Conservation (phyloP, 257 asterid species). For the Solanum clarkiae region DNA sequence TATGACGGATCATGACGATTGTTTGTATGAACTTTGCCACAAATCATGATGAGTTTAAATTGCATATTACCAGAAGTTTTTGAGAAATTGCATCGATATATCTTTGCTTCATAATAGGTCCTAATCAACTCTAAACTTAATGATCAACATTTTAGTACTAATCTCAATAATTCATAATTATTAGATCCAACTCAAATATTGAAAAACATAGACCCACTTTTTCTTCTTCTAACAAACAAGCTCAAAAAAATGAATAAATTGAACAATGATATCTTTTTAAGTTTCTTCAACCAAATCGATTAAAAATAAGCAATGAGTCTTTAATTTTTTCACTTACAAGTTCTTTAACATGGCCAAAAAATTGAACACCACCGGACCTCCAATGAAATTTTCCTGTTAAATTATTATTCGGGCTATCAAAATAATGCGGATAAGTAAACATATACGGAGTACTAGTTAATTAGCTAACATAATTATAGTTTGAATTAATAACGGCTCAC, state of each 20-base stretch:
- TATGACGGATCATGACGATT: too few species aligned
- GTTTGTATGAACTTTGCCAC: too few species aligned
- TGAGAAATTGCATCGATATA: not conserved
- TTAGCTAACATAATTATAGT: too few species aligned
- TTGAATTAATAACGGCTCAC: too few species aligned
- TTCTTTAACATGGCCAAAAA: not conserved
- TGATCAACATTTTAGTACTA: not conserved
- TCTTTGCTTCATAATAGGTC: not conserved
- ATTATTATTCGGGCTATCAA: not conserved
- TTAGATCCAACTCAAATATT: too few species aligned
- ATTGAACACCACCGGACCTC: not conserved
- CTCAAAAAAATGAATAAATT: not conserved
- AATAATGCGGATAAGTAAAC: too few species aligned
- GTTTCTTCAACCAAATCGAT: not conserved
- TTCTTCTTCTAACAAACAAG: not conserved
- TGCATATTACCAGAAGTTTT: too few species aligned
- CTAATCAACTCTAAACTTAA: not conserved
- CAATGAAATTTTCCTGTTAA: not conserved
- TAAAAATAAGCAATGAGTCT: not conserved
- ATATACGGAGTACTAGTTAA: too few species aligned
- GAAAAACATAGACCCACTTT: too few species aligned
- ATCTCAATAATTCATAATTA: not conserved
- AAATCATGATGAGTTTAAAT: too few species aligned
- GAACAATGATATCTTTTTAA: accelerated
- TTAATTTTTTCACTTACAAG: not conserved